Base-by-base conservation (phyloP, 305 asterid species). In the Solanum chacoense region DNA sequence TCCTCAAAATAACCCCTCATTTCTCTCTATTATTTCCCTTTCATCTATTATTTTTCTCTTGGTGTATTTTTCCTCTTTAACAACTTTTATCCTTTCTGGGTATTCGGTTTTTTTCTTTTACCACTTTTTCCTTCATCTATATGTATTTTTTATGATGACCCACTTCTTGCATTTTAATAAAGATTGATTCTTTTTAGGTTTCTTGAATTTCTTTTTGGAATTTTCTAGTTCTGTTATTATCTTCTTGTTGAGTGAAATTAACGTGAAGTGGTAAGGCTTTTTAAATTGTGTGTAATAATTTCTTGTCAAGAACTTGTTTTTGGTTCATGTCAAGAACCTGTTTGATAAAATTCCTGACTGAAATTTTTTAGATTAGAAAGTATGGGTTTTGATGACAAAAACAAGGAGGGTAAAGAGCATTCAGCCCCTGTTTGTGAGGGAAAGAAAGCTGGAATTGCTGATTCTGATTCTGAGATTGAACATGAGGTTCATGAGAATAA, bases 381-480 rank as follows among this genome's bases (percentile, higher is more conserved):
- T 5, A 91, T 92, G 95, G 94, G 92, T 78, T 87, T 88, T 85
- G 93, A 90, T 36, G 95, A 92, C 8, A 14, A 79, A 9, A 77
- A 36, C 4, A 24, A 77, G 42, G 91, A 84, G 36, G 81, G 35
- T 22, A 83, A 55, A 26, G 80, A 87, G 45, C 78, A 87, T 84
- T 75, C 31, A 29, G 45, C 80, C 34, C 81, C 71, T 34, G 89
- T 80, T 86, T 14, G 29, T 28, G 86, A 45, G 72, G 71, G 7
- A 29, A 83, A 50, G 87, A 83, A 11, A 42, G 87, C 73, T 16
- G 87, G 87, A 7, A 20, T 87, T 87, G 89, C 81, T 55, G 90
- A 88, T 40, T 80, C 90, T n/a, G 88, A 77, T 36, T 36, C 85
- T 4, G 91, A 89, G 89, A 67, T 88, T 3, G 93, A 89, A 34